Base-by-base conservation (phyloP, 1,139 yeast species). In the Magnusiomyces ingens region DNA sequence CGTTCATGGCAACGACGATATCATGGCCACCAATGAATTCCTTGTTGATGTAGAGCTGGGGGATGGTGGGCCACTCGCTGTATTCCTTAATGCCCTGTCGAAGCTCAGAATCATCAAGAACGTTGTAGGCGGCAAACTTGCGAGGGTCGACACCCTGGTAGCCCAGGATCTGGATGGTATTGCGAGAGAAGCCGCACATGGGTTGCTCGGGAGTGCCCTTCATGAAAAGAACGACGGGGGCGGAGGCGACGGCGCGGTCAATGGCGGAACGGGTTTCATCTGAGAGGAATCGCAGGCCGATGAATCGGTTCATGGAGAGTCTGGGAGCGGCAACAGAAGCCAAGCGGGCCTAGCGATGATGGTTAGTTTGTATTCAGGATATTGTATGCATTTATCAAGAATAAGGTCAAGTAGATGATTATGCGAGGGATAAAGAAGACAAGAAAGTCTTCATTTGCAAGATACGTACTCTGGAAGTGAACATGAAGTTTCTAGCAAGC, bases 11-110 rank as follows among this genome's bases (percentile, higher is more conserved):
- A 66, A 86, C 88, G 53, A 94, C 77, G 60, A 94, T 91, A 70
- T 94, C 99, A 72, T 97, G 94, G 2, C 99, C 99, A 51, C 99
- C 99, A 53, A 94, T 78, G 68, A 94, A 94, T 66, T 94, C 99
- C 64, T 82, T 71, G 62, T 76, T 75, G 53, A 77, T 71, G 60
- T 77, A 77, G 17, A 77, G 68, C 66, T 77, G 81, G 17, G 93
- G 93, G 56, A 88, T 85, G 11, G 96, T 88, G 55, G 96, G 96
- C 99, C 99, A 94, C 60, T 87, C 84, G 61, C 94, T 83, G 72
- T 81, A 93, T 68, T 94, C 99, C 73, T 94, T 94, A 66, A 93
- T 89, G 18, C 98, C 99, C 48, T 77, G 75, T 72, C 99, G 85
- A 60, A 94, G 78, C 64, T 93, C 98, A 2, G 86, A 81, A 68